Evolutionary conservation across 306 rosid species (phyloP), one percentile per base, ranked within the genome.

Genomic region (Dryas alaskensis): DNA sequence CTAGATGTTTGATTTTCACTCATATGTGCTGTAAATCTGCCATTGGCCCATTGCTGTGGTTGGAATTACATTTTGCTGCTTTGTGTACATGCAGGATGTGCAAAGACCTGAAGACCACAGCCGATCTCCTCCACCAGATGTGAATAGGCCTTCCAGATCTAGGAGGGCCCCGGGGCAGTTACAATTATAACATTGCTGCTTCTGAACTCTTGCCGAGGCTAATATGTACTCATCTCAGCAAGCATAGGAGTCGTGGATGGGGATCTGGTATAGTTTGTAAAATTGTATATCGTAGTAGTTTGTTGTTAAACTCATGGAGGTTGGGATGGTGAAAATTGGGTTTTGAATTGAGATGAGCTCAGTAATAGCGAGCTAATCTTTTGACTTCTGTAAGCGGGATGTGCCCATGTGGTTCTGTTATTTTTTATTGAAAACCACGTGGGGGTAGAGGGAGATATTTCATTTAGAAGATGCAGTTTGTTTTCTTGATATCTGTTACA

Each of bases 271-370:
- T 88, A 73, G 78, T 86, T 82, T 90, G 95, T 92, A 92, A 85
- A 92, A 81, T 92, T 92, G 99, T 92, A 91, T 81, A 94, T 89
- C 87, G 65, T 80, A 84, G 90, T 85, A 89, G 91, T 70, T 81
- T 74, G 81, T 82, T 79, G 58, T 85, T 78, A 61, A 81, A 58
- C 83, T 65, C 50, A 44, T 86, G 83, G 86, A 74, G 83, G 84
- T 77, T 84, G 84, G 85, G 89, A 82, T 61, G 82, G 81, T 79
- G 69, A 78, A 82, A 77, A 84, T 71, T 77, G 84, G 87, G 83
- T 82, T 84, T 77, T 63, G 75, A 50, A 81, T 81, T 78, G 76
- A 80, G 85, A 80, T 70, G 72, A 85, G 85, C 87, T 62, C 80
- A 67, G 88, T 78, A 74, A 76, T 73, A 71, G 66, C 83, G 74